phyloP scores from a whole-genome alignment of 257 asterid genomes.

The Solanum piurae region DNA sequence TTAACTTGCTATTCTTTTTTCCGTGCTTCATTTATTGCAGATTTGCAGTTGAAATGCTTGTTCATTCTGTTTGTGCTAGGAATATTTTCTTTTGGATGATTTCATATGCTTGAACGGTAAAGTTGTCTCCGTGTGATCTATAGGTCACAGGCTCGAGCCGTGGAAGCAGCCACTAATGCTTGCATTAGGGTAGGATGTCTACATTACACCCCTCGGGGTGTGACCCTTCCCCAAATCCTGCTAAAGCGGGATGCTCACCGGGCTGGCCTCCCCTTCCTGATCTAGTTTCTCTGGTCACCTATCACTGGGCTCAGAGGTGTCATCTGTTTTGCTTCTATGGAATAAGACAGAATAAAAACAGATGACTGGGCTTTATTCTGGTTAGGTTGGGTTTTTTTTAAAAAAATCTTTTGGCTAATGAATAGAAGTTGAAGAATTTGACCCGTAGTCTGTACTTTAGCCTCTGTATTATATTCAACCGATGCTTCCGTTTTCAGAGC shows the following conservation, averaged over 20 bases:
- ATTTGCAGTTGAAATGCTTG: neutral
- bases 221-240: neutral
- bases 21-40: neutral
- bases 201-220: neutral
- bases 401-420: neutral
- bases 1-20: neutral
- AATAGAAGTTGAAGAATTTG: neutral
- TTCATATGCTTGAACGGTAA: neutral
- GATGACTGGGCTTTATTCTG: neutral
- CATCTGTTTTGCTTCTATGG: neutral
- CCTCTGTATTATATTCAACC: neutral
- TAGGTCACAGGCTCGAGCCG: neutral
- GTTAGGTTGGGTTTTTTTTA: neutral
- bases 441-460: neutral
- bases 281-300: neutral
- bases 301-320: neutral
- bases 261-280: neutral
- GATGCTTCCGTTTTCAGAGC: neutral
- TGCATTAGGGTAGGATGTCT: neutral
- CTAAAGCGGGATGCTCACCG: neutral
- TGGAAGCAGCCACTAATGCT: neutral
- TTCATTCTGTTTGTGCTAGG: neutral
- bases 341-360: neutral
- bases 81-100: neutral
- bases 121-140: neutral